These are phyloP conservation scores for Cutaneotrichosporon sp. DNA, from an alignment of 1,284 basidiomycete species.

Conservation along the genomic window DNA sequence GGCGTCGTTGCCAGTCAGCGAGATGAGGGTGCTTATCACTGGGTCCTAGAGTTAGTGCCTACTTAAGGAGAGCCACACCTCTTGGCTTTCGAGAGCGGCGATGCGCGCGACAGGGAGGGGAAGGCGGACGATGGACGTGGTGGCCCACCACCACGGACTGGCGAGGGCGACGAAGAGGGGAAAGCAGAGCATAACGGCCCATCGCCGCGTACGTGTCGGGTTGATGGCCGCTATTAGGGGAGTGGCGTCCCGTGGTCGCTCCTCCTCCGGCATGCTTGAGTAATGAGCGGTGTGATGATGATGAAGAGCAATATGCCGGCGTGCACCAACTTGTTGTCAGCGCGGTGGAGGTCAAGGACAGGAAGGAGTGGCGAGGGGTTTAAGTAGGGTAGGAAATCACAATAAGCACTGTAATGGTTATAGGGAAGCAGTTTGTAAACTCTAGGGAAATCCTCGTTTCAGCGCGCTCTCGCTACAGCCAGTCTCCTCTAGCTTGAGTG, in stretches of 20 bases:
- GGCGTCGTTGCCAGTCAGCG: conserved; percentile 37
- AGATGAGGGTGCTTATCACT: conserved; percentile 31
- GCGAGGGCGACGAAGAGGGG: conserved; percentile 70
- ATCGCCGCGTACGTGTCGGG: conserved; percentile 28
- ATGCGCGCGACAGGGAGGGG: conserved; percentile 68
- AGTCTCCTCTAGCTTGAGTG: conserved; percentile 51
- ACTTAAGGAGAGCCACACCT: conserved; percentile 12
- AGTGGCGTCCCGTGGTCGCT: neutral
- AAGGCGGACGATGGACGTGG: conserved; percentile 78
- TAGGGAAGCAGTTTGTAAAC: conserved; percentile 46
- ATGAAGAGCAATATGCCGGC: neutral
- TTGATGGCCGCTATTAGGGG: conserved; percentile 23
- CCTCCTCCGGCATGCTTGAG: neutral
- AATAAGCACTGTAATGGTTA: conserved; percentile 39
- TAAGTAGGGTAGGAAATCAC: neutral
- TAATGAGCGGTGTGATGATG: neutral
- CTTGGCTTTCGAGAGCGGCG: conserved; percentile 39
- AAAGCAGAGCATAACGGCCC: conserved; percentile 61
- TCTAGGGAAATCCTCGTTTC: conserved; percentile 45
- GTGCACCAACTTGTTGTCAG: neutral
- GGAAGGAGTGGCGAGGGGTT: neutral
- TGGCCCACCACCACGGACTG: conserved; percentile 82
- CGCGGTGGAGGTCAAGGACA: neutral
- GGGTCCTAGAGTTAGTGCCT: conserved; percentile 24
- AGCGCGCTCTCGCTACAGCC: conserved; percentile 43